Conservation (phyloP, 2,329 filamentous ascomycete genomes). For the Gnomoniopsis sp. region DNA sequence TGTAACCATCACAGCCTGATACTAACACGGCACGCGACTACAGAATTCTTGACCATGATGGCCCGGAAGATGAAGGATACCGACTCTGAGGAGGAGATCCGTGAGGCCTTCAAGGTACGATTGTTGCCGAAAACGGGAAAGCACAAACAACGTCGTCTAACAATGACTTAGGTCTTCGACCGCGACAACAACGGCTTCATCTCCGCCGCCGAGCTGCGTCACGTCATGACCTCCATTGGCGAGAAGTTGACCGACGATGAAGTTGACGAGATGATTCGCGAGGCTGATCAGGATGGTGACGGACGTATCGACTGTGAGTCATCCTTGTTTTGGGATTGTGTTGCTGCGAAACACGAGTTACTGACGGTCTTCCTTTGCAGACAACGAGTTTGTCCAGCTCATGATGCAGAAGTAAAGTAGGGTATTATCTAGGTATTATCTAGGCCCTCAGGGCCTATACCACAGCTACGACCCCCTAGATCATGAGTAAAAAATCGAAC, state of each 20-base stretch:
- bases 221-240: constrained; percentile 89
- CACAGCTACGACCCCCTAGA: constrained; percentile 15
- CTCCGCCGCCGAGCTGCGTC: constrained; percentile 80
- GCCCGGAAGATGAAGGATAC: constrained; percentile 93
- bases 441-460: constrained; percentile 6
- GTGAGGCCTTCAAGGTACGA: constrained; percentile 79
- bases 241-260: constrained; percentile 90
- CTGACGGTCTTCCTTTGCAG: constrained; percentile 37
- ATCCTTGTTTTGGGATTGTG: not conserved
- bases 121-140: not conserved
- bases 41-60: constrained; percentile 93
- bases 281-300: constrained; percentile 86
- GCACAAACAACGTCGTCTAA: constrained; percentile 19
- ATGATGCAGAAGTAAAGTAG: constrained; percentile 86
- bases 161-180: constrained; percentile 62
- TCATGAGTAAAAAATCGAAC: constrained; percentile 17
- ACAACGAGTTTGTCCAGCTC: constrained; percentile 90
- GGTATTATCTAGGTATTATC: not conserved
- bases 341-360: not conserved
- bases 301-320: constrained; percentile 81
- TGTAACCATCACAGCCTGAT: not conserved
- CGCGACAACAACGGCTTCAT: constrained; percentile 92
- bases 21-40: constrained; percentile 3
- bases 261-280: constrained; percentile 90
- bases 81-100: constrained; percentile 86